Evolutionary conservation across 2,329 filamentous ascomycete genomes (phyloP), one percentile per base, ranked within the genome.

Genomic region (Ophiostoma novo-ulmi): DNA sequence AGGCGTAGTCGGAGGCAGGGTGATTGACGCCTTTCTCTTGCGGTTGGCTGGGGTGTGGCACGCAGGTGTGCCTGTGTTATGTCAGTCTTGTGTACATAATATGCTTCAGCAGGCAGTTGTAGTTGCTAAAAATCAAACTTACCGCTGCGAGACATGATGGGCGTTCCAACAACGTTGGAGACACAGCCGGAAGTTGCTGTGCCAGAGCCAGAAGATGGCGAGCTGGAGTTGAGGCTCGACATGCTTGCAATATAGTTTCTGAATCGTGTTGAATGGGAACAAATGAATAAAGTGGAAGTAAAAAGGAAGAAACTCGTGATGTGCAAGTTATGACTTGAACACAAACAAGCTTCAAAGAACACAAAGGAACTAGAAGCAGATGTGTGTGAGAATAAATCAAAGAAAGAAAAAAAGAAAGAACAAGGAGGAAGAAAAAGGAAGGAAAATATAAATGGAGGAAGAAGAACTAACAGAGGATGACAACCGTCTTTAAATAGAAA

Each of bases 161-260:
- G 20, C 2, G 63, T 39, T 14, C 17, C 35, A 36, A 6, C 5
- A 10, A 36, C 36, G 26, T 64, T 22, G 36, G 63, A 22, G 20
- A 10, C 20, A 20, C 36, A 22, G 8, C 20, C 38, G 3, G 63
- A 48, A 11, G 5, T 67, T 17, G 39, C 3, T 22, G 35, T 63
- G 2, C 68, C 20, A 8, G 26, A 20, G 63, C 20, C 35, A 14
- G 63, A 13, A 20, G 36, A 65, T 39, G 36, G 63, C 63, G 63
- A 65, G 63, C 35, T 39, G 36, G 63, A 41, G 63, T n/a, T 22
- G 36, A 36, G 20, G 36, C 31, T 65, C 63, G 63, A 65, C 63
- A 65, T 65, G 63, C 3, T 22, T n/a, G 63, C 63, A 36, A 39
- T 22, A 35, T 31, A 7, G 14, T n/a, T 48, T 17, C 7, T 61